Percentiles rank a stretch among this genome's conserved stretches.
phyloP scores from a whole-genome alignment of 768 basidiomycete species.

The Epithele typhae region DNA sequence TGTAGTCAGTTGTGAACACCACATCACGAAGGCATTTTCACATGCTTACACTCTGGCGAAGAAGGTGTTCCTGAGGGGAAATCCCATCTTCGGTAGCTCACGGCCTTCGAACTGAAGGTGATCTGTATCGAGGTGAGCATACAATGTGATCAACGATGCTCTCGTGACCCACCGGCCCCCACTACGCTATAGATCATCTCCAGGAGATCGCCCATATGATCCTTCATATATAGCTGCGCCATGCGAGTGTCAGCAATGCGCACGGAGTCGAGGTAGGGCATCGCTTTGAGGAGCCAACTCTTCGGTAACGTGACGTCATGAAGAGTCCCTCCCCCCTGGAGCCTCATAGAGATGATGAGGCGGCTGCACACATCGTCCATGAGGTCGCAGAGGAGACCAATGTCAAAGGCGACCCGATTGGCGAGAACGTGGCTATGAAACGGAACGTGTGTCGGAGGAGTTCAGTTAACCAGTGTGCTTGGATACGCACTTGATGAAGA shows the following conservation, averaged over 20 bases:
- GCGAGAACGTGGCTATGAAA: constrained; percentile 41
- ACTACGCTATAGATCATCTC: constrained; percentile 7
- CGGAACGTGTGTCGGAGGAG: neutral
- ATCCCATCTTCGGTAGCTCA: neutral
- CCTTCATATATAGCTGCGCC: constrained; percentile 2
- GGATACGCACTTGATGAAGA: constrained; percentile 37
- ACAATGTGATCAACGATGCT: too few species aligned
- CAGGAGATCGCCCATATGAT: constrained; percentile 11
- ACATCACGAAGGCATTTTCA: neutral
- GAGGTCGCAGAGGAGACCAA: constrained; percentile 46
- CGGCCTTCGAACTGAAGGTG: constrained; percentile 8
- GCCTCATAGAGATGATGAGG: constrained; percentile 32
- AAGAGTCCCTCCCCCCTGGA: constrained; percentile 21
- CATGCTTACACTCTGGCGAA: constrained; percentile 44
- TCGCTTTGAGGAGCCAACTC: constrained; percentile 35
- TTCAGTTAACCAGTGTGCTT: too few species aligned
- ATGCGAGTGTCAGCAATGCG: constrained; percentile 1
- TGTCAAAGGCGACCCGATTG: constrained; percentile 34
- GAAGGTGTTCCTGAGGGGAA: constrained; percentile 29
- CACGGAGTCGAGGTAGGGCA: neutral
- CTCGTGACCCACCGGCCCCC: neutral
- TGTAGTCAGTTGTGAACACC: neutral
- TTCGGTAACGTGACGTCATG: constrained; percentile 50
- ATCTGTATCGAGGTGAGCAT: constrained; percentile 3
- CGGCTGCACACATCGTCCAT: constrained; percentile 45